These are phyloP conservation scores for Rhynchospora breviuscula DNA, from an alignment of 176 grass and related monocot genomes.

Conservation along the genomic window DNA sequence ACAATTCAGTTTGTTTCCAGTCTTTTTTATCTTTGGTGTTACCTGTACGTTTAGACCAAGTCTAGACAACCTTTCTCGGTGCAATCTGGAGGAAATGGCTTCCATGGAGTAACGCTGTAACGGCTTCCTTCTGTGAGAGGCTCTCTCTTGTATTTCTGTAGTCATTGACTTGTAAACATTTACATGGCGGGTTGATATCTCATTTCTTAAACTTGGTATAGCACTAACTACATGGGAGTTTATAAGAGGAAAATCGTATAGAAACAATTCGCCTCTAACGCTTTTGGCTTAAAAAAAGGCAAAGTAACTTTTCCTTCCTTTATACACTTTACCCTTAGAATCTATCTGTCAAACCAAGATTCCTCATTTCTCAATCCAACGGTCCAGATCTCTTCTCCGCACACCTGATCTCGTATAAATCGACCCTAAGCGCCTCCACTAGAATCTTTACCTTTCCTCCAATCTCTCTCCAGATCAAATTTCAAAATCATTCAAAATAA, in stretches of 20 bases:
- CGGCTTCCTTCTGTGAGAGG: neutral
- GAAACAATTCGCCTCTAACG: neutral
- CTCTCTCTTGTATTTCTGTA: neutral
- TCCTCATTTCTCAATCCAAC: constrained; percentile 5
- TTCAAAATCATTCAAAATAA: neutral
- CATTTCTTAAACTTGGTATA: neutral
- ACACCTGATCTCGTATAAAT: neutral
- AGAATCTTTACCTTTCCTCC: constrained; percentile 2
- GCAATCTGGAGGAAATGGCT: neutral
- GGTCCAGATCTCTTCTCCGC: neutral
- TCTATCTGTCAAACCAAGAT: constrained; percentile 3
- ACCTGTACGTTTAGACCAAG: neutral
- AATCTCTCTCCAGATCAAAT: constrained; percentile 9
- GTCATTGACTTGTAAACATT: neutral
- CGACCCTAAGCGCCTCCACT: constrained; percentile 1
- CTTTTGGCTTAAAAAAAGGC: neutral
- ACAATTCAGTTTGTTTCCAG: too few relatives aligned
- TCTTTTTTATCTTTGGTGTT: too few relatives aligned
- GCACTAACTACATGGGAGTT: neutral
- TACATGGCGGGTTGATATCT: neutral
- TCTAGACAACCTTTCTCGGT: neutral
- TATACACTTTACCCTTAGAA: neutral
- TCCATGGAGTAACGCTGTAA: neutral
- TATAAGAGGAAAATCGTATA: neutral
- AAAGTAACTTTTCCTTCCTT: neutral